Base-by-base conservation (phyloP, 2,329 filamentous ascomycete species). In the Gremmenia infestans region DNA sequence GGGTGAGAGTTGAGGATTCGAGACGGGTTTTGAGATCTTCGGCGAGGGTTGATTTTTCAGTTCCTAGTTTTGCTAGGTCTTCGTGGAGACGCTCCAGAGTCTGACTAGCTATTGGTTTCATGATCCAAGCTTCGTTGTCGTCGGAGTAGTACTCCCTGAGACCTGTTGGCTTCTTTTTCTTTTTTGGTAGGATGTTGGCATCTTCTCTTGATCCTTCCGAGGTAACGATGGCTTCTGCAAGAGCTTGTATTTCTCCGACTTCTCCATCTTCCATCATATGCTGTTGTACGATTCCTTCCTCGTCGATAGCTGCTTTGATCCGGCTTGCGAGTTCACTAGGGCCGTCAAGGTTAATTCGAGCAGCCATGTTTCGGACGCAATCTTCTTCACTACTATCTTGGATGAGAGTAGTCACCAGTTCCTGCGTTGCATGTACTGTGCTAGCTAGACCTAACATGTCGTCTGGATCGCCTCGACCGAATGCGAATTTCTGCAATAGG, bases 401-500 rank as follows among this genome's bases (percentile, higher is more conserved):
- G 43, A 65, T 57, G 3, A 83, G 74, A 28, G 83, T 71, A 28
- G 69, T 65, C 1, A 81, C 76, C 46, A 96, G 85, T 17, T 86
- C 81, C 54, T 83, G 79, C 4, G 89, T 91, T 5, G 88, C 85
- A 51, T 81, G 73, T 57, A 97, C 89, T 0, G 94, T 96, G 63
- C 82, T 87, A 1, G 90, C 89, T 14, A 99, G 77, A 50, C 85
- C 88, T 45, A 97, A 77, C 39, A 99, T 80, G 71, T 97, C 94
- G 68, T 97, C 93, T 1, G 93, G 81, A 66, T 96, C 89, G n/a
- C 93, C 94, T 60, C 90, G 83, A 11, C 93, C 92, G 8, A 97
- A 81, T 0, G 93, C 89, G 70, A 99, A 97, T 69, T 94, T 97
- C 67, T 97, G 94, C 1, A 96, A 85, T 3, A 99, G 78, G 1